Evolutionary conservation across 139 green algal genomes (phyloP), one percentile per base, ranked within the genome.

Genomic region (Auxenochlorella pyrenoidosa): DNA sequence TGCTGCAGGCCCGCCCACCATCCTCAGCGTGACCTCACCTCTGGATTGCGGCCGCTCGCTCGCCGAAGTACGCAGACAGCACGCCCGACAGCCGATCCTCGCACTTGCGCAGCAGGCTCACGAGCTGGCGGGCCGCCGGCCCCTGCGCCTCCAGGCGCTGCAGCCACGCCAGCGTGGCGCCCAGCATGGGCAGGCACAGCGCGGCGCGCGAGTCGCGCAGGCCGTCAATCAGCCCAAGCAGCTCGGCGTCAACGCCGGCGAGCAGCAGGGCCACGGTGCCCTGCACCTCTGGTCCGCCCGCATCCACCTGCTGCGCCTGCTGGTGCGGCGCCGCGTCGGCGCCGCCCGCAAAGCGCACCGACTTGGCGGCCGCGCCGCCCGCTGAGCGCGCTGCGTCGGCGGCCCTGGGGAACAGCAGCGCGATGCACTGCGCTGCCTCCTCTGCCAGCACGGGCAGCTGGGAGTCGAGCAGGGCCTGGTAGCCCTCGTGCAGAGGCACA

Each of bases 181-280:
- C 80, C 78, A 93, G 86, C 89, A 94, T 93, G 72, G 91, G 86
- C 59, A 94, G 76, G 47, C 51, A 66, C 60, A 89, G 75, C 75
- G 90, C 72, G 38, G 77, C 41, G 18, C 90, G 79, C 59, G 24
- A 10, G 51, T 78, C 65, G 12, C 54, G 38, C 21, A 87, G 72
- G 66, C 86, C 2, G 41, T 94, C 88, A 41, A 93, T 65, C 65
- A 93, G 40, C 19, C 32, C 63, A n/a, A 88, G 70, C 22, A 93
- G 78, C 75, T 92, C 91, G 12, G 38, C 76, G 22, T 88, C 81
- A 2, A 93, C 40, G 54, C 88, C 88, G 0, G 85, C 65, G 28
- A 93, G 63, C 79, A 93, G 75, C 13, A 59, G 19, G 8, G 71
- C 71, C 43, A 93, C 16, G 8, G 79, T 34, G 30, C 41, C 18